phyloP scores from a whole-genome alignment of 371 early-diverging fungal species.

The Mortierella sp. region DNA sequence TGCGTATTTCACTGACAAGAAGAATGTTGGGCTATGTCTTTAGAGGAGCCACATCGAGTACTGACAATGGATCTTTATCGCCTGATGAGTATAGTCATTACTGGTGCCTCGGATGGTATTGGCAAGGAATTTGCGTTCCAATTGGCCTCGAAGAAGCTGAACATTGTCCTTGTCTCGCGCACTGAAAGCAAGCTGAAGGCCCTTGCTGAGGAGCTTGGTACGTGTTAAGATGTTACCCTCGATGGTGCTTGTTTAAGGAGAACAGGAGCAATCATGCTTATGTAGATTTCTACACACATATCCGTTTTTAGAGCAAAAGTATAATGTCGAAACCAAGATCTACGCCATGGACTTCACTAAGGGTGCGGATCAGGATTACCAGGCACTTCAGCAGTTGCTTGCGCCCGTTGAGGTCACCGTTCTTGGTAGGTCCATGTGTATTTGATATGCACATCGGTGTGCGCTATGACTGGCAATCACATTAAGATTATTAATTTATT shows the following conservation, averaged over 20 bases:
- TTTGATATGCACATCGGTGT: conserved; percentile 13
- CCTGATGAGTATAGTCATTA: conserved; percentile 75
- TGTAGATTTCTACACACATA: not conserved
- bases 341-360: conserved; percentile 88
- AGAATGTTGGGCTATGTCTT: not conserved
- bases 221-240: too few species aligned
- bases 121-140: conserved; percentile 95
- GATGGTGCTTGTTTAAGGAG: too few species aligned
- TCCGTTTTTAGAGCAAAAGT: conserved; percentile 49
- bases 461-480: conserved; percentile 25
- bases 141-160: conserved; percentile 88
- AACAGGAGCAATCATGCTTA: too few species aligned
- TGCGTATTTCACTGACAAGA: conserved; percentile 49
- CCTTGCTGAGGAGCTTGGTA: conserved; percentile 80
- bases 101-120: conserved; percentile 98
- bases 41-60: too few species aligned
- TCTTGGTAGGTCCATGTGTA: conserved; percentile 61
- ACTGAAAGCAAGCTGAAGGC: conserved; percentile 86
- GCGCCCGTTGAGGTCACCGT: conserved; percentile 73
- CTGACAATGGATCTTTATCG: too few species aligned
- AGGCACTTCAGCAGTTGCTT: conserved; percentile 68
- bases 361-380: conserved; percentile 74
- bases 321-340: conserved; percentile 77
- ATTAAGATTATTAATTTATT: conserved; percentile 6
- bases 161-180: conserved; percentile 91